phyloP scores from a whole-genome alignment of 805 yeast species.

The Metschnikowia lunata region DNA sequence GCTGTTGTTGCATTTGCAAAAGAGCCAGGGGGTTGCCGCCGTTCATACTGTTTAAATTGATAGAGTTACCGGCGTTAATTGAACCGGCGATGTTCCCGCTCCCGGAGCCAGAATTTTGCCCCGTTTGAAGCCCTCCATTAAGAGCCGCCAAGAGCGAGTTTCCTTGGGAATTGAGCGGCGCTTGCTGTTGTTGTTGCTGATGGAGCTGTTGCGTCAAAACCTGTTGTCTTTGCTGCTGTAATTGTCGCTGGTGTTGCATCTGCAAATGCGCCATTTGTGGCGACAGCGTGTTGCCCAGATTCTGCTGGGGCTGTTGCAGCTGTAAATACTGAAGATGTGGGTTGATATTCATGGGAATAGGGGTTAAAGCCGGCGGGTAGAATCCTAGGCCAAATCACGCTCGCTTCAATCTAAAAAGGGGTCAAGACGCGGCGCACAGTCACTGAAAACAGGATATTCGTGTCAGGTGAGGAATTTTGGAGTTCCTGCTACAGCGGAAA shows the following conservation, averaged over 20 bases:
- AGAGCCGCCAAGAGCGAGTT: conserved; percentile 37
- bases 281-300: conserved; percentile 22
- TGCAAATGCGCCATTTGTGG: conserved; percentile 34
- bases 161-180: conserved; percentile 11
- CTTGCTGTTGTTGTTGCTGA: conserved; percentile 23
- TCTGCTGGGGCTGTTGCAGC: conserved; percentile 30
- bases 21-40: conserved; percentile 21
- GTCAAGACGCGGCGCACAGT: too few relatives aligned
- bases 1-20: conserved; percentile 27
- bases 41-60: conserved; percentile 11
- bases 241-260: conserved; percentile 26
- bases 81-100: conserved; percentile 3
- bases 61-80: neutral
- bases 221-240: conserved; percentile 32
- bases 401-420: too few relatives aligned
- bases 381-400: too few relatives aligned
- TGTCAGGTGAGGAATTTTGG: too few relatives aligned
- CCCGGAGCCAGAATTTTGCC: neutral
- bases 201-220: conserved; percentile 30
- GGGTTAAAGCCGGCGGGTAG: neutral
- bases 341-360: conserved; percentile 34
- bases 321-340: conserved; percentile 43
- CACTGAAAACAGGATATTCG: too few relatives aligned
- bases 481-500: too few relatives aligned
- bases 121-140: conserved; percentile 22